Conservation (phyloP, 2,329 filamentous ascomycete species). For the Neurospora crassa region DNA sequence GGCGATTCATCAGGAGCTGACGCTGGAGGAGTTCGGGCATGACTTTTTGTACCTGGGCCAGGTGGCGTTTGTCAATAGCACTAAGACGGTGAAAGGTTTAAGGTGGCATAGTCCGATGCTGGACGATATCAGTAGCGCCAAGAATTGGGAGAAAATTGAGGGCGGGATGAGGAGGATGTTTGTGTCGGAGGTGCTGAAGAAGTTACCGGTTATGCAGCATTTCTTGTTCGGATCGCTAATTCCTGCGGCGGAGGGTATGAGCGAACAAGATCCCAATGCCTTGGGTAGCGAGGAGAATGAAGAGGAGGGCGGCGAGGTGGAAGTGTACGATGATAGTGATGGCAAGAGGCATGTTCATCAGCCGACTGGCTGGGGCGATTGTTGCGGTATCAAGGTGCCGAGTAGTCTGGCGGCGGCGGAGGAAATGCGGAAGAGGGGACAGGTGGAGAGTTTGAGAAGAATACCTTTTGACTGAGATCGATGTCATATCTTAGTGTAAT, state of each 20-base stretch:
- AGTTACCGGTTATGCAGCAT: slow-evolving; percentile 97
- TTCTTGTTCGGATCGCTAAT: slow-evolving; percentile 87
- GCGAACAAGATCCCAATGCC: slow-evolving; percentile 39
- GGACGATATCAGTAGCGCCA: slow-evolving; percentile 88
- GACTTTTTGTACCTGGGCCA: slow-evolving; percentile 91
- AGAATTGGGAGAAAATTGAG: slow-evolving; percentile 87
- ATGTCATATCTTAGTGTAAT: neutral
- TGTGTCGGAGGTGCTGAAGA: slow-evolving; percentile 80
- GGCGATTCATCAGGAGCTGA: slow-evolving; percentile 78
- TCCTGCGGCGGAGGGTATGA: slow-evolving; percentile 75
- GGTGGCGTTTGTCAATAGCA: slow-evolving; percentile 87
- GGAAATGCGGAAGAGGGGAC: slow-evolving; percentile 71
- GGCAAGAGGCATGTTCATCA: slow-evolving; percentile 64
- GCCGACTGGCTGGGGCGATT: slow-evolving; percentile 78
- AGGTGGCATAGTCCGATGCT: slow-evolving; percentile 98
- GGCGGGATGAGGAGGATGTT: slow-evolving; percentile 97
- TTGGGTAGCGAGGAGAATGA: slow-evolving; percentile 37
- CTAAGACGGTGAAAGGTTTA: slow-evolving; percentile 89
- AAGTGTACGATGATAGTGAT: slow-evolving; percentile 48
- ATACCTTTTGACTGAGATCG: slow-evolving; percentile 70
- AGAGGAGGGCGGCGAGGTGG: slow-evolving; percentile 45
- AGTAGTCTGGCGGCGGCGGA: slow-evolving; percentile 86
- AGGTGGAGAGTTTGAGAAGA: slow-evolving; percentile 51
- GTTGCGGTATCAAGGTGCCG: slow-evolving; percentile 95
- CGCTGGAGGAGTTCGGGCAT: slow-evolving; percentile 73